phyloP scores from a whole-genome alignment of 441 rosid species.

The Adansonia grandidieri region DNA sequence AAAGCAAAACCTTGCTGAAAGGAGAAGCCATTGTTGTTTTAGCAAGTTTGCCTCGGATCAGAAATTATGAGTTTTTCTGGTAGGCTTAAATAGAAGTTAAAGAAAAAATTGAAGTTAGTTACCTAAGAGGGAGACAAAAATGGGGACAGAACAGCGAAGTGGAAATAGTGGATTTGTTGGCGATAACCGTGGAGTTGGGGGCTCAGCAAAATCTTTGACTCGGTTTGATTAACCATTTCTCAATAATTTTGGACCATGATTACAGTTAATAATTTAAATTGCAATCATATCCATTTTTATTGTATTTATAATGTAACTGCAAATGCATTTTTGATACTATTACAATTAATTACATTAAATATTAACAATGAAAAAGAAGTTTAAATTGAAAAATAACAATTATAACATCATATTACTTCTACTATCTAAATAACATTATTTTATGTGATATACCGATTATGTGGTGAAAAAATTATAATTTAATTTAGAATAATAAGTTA shows the following conservation, averaged over 20 bases:
- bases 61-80: not conserved
- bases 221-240: not conserved
- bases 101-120: not conserved
- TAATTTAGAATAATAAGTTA: no score
- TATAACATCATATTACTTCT: no score
- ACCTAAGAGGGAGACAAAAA: not conserved
- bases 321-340: no score
- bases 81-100: not conserved
- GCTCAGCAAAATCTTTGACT: not conserved
- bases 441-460: no score
- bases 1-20: slow-evolving; percentile 7
- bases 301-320: no score
- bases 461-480: no score
- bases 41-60: not conserved
- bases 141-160: not conserved
- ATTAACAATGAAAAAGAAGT: no score
- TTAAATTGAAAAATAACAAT: no score
- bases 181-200: not conserved
- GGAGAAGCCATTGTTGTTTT: slow-evolving; percentile 17
- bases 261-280: no score
- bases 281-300: no score
- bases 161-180: slow-evolving; percentile 4
- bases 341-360: no score
- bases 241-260: not conserved
- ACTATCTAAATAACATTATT: no score